Conservation (phyloP, 106 monocot genomes). For the Acorus gramineus region DNA sequence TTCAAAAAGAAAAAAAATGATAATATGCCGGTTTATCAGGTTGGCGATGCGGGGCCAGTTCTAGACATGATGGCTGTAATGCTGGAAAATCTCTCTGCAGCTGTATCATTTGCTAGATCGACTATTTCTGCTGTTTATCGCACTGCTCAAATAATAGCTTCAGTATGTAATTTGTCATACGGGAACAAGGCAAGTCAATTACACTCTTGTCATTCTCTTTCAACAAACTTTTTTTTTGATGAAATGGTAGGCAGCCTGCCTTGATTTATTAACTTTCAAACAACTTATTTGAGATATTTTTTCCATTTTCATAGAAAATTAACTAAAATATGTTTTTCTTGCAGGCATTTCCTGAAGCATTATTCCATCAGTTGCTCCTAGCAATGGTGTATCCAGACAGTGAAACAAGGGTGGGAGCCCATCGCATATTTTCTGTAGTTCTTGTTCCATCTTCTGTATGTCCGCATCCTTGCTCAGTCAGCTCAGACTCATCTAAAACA, state of each 20-base stretch:
- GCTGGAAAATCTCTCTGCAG: slow-evolving; percentile 63
- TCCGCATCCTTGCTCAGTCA: slow-evolving; percentile 24
- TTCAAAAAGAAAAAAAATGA: background rate
- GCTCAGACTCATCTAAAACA: slow-evolving; percentile 18
- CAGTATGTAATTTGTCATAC: slow-evolving; percentile 68
- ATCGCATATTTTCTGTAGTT: slow-evolving; percentile 82
- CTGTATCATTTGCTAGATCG: slow-evolving; percentile 46
- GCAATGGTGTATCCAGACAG: slow-evolving; percentile 81
- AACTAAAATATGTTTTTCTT: slow-evolving; percentile 5
- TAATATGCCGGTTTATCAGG: slow-evolving; percentile 19
- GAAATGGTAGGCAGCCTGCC: background rate
- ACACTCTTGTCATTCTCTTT: background rate
- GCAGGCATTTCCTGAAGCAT: slow-evolving; percentile 79
- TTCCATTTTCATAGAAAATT: background rate
- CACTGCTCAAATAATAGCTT: slow-evolving; percentile 79
- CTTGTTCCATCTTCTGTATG: slow-evolving; percentile 84
- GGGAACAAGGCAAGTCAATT: slow-evolving; percentile 52
- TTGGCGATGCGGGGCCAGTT: slow-evolving; percentile 88
- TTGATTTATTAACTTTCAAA: too few species aligned
- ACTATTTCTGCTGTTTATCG: slow-evolving; percentile 83
- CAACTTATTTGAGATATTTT: too few species aligned
- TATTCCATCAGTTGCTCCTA: slow-evolving; percentile 74
- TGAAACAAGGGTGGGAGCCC: slow-evolving; percentile 74
- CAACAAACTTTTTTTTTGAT: background rate
- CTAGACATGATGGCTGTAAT: slow-evolving; percentile 77